phyloP scores from a whole-genome alignment of 2,329 filamentous ascomycete genomes.

The Xylaria sp. region DNA sequence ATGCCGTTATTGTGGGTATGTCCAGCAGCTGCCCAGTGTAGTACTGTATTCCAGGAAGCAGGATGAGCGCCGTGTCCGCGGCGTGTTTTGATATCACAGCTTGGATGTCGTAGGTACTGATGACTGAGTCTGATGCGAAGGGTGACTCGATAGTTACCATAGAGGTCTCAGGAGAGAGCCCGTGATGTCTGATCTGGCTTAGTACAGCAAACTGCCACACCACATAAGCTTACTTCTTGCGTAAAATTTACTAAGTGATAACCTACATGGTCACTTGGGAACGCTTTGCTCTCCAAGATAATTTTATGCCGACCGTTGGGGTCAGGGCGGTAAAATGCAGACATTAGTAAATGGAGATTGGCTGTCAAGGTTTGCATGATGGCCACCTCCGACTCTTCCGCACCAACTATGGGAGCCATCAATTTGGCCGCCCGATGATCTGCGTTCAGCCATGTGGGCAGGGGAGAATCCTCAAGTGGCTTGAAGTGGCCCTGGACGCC shows the following conservation, averaged over 20 bases:
- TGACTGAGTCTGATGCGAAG: conserved; percentile 58
- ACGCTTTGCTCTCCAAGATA: conserved; percentile 81
- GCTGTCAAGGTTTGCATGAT: conserved; percentile 84
- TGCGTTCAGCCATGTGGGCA: conserved; percentile 74
- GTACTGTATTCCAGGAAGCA: conserved; percentile 82
- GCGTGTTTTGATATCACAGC: conserved; percentile 74
- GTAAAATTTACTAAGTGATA: conserved; percentile 11
- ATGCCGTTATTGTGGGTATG: conserved; percentile 75
- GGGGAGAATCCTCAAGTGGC: conserved; percentile 68
- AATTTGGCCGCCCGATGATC: conserved; percentile 72
- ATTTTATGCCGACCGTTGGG: conserved; percentile 71
- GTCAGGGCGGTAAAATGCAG: conserved; percentile 79
- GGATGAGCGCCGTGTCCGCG: conserved; percentile 71
- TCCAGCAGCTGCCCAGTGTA: conserved; percentile 84
- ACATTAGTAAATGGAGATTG: conserved; percentile 81
- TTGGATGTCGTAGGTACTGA: conserved; percentile 74
- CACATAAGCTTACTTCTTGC: conserved; percentile 26
- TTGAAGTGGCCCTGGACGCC: conserved; percentile 83
- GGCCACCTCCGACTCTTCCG: conserved; percentile 73
- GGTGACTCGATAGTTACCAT: conserved; percentile 74
- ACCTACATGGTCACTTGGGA: conserved; percentile 81
- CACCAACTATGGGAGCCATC: conserved; percentile 78
- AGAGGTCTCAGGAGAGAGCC: conserved; percentile 69
- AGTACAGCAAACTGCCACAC: conserved; percentile 74
- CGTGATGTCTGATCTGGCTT: conserved; percentile 77